These are phyloP conservation scores for Solanum appendiculatum DNA, from an alignment of 257 asterid genomes.

Conservation along the genomic window DNA sequence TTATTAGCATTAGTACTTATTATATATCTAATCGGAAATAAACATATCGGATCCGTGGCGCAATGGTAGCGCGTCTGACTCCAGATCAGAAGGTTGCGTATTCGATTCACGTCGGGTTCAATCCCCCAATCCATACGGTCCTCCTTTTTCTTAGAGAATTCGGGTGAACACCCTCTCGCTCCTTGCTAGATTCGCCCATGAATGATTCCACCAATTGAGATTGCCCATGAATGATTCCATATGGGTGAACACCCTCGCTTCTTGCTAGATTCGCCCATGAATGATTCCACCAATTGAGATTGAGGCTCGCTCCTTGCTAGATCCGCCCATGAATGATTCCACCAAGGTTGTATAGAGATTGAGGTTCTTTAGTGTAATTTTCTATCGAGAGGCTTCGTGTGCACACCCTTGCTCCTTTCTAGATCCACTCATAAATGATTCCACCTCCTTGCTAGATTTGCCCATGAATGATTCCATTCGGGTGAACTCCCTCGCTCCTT, in stretches of 20 bases:
- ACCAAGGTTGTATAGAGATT: too few species aligned
- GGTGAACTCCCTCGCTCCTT: not conserved
- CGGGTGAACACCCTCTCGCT: too few species aligned
- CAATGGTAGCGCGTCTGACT: slow-evolving; percentile 99
- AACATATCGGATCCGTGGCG: slow-evolving; percentile 51
- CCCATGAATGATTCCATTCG: not conserved
- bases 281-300: too few species aligned
- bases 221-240: too few species aligned
- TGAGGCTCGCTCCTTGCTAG: not conserved
- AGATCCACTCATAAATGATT: not conserved
- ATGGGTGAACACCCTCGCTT: not conserved
- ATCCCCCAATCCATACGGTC: not conserved
- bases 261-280: not conserved
- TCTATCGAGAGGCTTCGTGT: too few species aligned
- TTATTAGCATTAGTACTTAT: not conserved
- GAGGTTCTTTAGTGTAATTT: too few species aligned
- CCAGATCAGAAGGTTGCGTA: slow-evolving; percentile 99
- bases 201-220: not conserved
- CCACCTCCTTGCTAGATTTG: not conserved
- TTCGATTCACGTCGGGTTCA: slow-evolving; percentile 99
- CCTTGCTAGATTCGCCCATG: not conserved
- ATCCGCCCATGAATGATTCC: not conserved
- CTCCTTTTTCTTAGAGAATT: not conserved
- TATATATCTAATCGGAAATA: rapidly evolving
- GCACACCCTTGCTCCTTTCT: too few species aligned